Conservation (phyloP, 352 stramenopile species). For the Phytophthora quininea region DNA sequence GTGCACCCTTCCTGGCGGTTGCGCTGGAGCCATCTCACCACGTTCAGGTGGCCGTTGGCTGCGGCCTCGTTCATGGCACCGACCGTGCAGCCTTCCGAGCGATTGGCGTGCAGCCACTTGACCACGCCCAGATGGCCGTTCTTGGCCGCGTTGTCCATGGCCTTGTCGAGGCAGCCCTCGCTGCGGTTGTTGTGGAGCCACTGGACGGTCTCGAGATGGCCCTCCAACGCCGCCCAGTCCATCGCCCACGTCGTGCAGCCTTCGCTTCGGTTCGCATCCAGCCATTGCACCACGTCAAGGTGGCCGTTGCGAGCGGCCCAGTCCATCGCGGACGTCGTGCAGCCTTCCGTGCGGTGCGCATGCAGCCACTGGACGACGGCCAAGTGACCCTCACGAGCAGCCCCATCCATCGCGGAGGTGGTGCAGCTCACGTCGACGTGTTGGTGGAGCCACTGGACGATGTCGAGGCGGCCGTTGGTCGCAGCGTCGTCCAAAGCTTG, state of each 20-base stretch:
- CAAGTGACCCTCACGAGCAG: constrained; percentile 24
- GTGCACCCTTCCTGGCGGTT: constrained; percentile 17
- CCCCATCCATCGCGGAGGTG: constrained; percentile 24
- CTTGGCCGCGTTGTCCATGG: constrained; percentile 33
- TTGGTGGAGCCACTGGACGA: constrained; percentile 19
- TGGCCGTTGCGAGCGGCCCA: constrained; percentile 21
- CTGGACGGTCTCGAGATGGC: constrained; percentile 19
- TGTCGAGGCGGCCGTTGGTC: constrained; percentile 12
- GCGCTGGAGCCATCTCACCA: constrained; percentile 19
- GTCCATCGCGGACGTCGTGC: constrained; percentile 29
- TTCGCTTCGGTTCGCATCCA: constrained; percentile 16
- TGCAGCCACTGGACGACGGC: constrained; percentile 32
- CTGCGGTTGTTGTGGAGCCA: constrained; percentile 26
- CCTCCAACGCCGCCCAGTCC: constrained; percentile 20
- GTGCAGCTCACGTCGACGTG: constrained; percentile 5
- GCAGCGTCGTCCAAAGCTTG: constrained; percentile 25
- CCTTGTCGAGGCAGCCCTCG: constrained; percentile 30
- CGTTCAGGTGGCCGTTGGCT: constrained; percentile 17
- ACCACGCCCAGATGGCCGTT: constrained; percentile 26
- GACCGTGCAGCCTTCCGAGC: constrained; percentile 13
- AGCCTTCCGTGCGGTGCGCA: constrained; percentile 23
- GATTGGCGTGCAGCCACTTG: constrained; percentile 27
- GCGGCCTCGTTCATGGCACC: constrained; percentile 18
- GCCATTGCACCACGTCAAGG: constrained; percentile 11
- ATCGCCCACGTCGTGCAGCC: constrained; percentile 25